Percentiles rank a stretch among this genome's conserved stretches.
phyloP scores from a whole-genome alignment of 1,139 yeast species.

The Hyphopichia burtonii region DNA sequence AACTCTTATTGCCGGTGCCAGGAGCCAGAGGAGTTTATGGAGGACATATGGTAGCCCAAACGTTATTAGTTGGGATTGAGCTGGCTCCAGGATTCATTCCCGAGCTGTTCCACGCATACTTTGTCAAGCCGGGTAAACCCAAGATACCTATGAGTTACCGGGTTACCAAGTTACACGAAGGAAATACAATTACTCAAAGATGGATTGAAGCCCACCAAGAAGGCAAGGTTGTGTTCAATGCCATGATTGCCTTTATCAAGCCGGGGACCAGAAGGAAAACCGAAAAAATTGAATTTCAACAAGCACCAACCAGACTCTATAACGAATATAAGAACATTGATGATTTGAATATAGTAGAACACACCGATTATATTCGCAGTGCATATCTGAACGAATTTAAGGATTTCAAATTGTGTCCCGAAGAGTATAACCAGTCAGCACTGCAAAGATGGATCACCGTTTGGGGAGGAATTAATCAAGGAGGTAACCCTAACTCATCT shows the following conservation, averaged over 20 bases:
- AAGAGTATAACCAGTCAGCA: slow-evolving; percentile 29
- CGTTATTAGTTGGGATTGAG: slow-evolving; percentile 62
- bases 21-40: slow-evolving; percentile 78
- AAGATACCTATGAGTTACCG: slow-evolving; percentile 52
- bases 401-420: slow-evolving; percentile 32
- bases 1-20: slow-evolving; percentile 36
- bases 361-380: slow-evolving; percentile 40
- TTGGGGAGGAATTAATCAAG: slow-evolving; percentile 35
- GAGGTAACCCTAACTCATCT: slow-evolving; percentile 10
- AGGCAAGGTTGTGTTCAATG: slow-evolving; percentile 27
- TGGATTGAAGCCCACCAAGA: slow-evolving; percentile 30
- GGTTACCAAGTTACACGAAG: slow-evolving; percentile 52
- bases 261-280: slow-evolving; percentile 5
- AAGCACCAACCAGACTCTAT: slow-evolving; percentile 19
- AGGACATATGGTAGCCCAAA: slow-evolving; percentile 74
- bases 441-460: slow-evolving; percentile 45
- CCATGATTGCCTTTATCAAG: slow-evolving; percentile 27
- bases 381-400: slow-evolving; percentile 41
- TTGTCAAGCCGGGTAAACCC: slow-evolving; percentile 49
- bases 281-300: slow-evolving; percentile 11
- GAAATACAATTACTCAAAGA: slow-evolving; percentile 22
- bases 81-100: slow-evolving; percentile 32
- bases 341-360: slow-evolving; percentile 28
- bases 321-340: slow-evolving; percentile 28
- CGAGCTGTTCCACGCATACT: slow-evolving; percentile 40